Evolutionary conservation across 2,329 filamentous ascomycete genomes (phyloP), one percentile per base, ranked within the genome.

Genomic region (Ampelomyces quisqualis): DNA sequence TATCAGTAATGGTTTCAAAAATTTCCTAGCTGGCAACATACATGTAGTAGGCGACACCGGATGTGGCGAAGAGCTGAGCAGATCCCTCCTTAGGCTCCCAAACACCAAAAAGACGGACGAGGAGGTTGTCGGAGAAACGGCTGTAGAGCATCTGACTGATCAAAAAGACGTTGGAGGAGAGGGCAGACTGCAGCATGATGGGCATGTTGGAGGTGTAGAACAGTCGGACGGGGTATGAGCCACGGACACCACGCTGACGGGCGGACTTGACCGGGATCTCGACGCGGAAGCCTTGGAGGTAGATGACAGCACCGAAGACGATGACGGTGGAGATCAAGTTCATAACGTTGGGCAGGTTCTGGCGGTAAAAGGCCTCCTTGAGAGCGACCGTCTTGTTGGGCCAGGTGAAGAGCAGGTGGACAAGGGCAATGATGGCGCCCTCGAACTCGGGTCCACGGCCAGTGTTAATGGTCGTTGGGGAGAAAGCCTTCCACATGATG

Each of bases 171-270:
- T 98, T 98, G 80, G 91, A 96, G 57, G 89, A 95, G 58, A 98
- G 83, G 60, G 93, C 93, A 33, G 91, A 97, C 79, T 98, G 94
- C 71, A 98, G 81, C 93, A 98, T 98, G 76, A 98, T 98, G 69
- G 93, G 93, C 94, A 98, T 98, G 86, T 98, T 98, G 72, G 90
- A 96, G 69, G 93, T 98, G 79, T 98, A 98, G 84, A 98, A 98
- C 46, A 98, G 88, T 67, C 94, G 91, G 72, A 98, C 84, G 64
- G 93, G 93, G 82, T 97, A 98, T 27, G 90, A 95, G 66, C 91
- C 94, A 65, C 93, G 91, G 70, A 95, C 93, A 73, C 93, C 93
- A 80, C 93, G 90, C 82, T 98, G 93, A 76, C 93, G 90, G 62
- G 90, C 91, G 47, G 90, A 96, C 85, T 98, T 98, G 81, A 98